These are phyloP conservation scores for Tarenaya hassleriana DNA, from an alignment of 345 rosid genomes.

Conservation along the genomic window DNA sequence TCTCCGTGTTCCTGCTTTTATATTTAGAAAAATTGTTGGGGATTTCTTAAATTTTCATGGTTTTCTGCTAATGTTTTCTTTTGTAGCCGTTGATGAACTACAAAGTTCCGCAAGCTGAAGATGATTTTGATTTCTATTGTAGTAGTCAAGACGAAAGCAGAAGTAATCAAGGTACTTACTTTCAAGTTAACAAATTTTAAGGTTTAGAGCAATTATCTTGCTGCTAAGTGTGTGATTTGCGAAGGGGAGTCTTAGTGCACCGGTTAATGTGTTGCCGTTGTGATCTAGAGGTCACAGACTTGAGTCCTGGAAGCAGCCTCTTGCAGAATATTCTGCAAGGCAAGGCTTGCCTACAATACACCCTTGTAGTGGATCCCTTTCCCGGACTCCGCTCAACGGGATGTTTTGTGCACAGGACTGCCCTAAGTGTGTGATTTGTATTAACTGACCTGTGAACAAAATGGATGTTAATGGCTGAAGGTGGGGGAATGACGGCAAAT, in stretches of 20 bases:
- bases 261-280: too few relatives aligned
- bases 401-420: too few relatives aligned
- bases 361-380: too few relatives aligned
- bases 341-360: too few relatives aligned
- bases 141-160: constrained; percentile 98
- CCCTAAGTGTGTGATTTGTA: not conserved
- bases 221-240: not conserved
- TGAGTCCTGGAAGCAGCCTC: too few relatives aligned
- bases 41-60: constrained; percentile 16
- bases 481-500: constrained; percentile 47
- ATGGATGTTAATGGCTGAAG: constrained; percentile 36
- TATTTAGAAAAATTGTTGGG: constrained; percentile 4
- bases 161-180: constrained; percentile 73
- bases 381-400: too few relatives aligned
- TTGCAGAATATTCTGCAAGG: too few relatives aligned
- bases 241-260: too few relatives aligned
- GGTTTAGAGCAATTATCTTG: constrained; percentile 8
- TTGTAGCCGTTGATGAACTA: constrained; percentile 85
- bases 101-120: constrained; percentile 79
- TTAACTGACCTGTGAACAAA: constrained; percentile 18
- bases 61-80: constrained; percentile 16
- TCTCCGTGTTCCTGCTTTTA: constrained; percentile 5
- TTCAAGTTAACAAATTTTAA: too few relatives aligned
- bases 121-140: constrained; percentile 87
- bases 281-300: too few relatives aligned